Evolutionary conservation across 352 stramenopile species (phyloP).

Genomic region (Globisporangium lucens): DNA sequence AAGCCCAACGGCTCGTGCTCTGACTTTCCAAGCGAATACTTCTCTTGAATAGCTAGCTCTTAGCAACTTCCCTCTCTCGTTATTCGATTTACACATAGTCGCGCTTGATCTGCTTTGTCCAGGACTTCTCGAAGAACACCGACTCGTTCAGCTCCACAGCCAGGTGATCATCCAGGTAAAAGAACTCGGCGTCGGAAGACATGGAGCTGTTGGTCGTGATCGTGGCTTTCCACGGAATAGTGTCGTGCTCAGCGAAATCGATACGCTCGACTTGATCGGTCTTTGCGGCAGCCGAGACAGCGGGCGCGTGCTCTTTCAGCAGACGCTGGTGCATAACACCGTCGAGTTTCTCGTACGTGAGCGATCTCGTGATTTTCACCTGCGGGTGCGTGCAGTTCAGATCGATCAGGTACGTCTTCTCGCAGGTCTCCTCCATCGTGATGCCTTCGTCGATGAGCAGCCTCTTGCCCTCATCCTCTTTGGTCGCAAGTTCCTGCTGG

Average conservation of each 20-base stretch:
- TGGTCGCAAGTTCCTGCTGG: slow-evolving; percentile 30
- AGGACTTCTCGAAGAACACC: slow-evolving; percentile 40
- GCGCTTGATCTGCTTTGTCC: slow-evolving; percentile 33
- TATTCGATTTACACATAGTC: slow-evolving; percentile 19
- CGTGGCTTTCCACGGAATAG: slow-evolving; percentile 32
- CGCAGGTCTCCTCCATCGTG: slow-evolving; percentile 39
- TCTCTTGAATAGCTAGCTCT: too few relatives aligned
- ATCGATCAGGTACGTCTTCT: slow-evolving; percentile 45
- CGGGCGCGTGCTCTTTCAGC: slow-evolving; percentile 18
- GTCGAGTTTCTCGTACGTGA: slow-evolving; percentile 43
- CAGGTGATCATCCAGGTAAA: slow-evolving; percentile 36
- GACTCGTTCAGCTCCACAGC: slow-evolving; percentile 30
- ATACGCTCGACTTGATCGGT: slow-evolving; percentile 23
- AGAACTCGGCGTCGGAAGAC: slow-evolving; percentile 29
- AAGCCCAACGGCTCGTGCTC: too few relatives aligned
- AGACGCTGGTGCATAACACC: slow-evolving; percentile 15
- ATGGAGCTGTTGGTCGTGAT: slow-evolving; percentile 48
- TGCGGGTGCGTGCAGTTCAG: slow-evolving; percentile 25
- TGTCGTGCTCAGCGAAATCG: slow-evolving; percentile 28
- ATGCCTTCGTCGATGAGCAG: slow-evolving; percentile 49
- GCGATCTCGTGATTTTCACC: slow-evolving; percentile 33
- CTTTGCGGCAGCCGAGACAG: slow-evolving; percentile 20
- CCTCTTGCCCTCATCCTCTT: slow-evolving; percentile 43
- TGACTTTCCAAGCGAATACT: too few relatives aligned
- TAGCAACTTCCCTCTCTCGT: too few relatives aligned